Conservation (phyloP, 345 rosid genomes). For the Rhizophora mangle region DNA sequence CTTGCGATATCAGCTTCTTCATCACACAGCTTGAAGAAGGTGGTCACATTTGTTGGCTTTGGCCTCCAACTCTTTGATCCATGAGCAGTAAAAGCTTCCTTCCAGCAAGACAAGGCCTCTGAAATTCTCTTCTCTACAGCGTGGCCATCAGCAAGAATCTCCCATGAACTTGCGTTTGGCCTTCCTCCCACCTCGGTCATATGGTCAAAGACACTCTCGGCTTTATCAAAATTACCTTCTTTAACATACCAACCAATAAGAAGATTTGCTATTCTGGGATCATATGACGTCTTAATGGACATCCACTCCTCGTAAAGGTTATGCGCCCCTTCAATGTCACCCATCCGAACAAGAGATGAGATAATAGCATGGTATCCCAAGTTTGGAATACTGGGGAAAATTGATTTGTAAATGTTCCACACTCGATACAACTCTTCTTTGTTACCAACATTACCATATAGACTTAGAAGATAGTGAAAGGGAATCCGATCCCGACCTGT, state of each 20-base stretch:
- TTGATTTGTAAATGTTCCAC: conserved; percentile 76
- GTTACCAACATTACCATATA: conserved; percentile 71
- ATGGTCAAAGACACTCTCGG: conserved; percentile 51
- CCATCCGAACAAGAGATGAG: conserved; percentile 61
- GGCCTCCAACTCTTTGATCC: conserved; percentile 72
- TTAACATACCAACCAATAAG: conserved; percentile 57
- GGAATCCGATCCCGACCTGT: conserved; percentile 76
- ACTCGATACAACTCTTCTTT: conserved; percentile 66
- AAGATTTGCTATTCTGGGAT: conserved; percentile 83
- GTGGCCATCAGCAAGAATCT: conserved; percentile 78
- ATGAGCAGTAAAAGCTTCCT: conserved; percentile 54
- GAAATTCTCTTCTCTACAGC: conserved; percentile 42
- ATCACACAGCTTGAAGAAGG: conserved; percentile 60
- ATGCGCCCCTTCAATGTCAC: conserved; percentile 76
- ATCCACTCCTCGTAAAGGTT: conserved; percentile 77
- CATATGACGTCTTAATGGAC: conserved; percentile 56
- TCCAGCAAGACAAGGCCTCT: conserved; percentile 59
- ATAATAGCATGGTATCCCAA: conserved; percentile 78
- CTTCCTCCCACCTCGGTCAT: conserved; percentile 73
- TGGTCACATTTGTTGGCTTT: conserved; percentile 43
- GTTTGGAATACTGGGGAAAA: conserved; percentile 72
- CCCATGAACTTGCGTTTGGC: conserved; percentile 81
- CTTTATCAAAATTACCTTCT: conserved; percentile 59
- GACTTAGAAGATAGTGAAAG: conserved; percentile 80
- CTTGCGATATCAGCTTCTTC: conserved; percentile 51